Evolutionary conservation across 1,284 basidiomycete species (phyloP).

Genomic region (Rhodofomes roseus): DNA sequence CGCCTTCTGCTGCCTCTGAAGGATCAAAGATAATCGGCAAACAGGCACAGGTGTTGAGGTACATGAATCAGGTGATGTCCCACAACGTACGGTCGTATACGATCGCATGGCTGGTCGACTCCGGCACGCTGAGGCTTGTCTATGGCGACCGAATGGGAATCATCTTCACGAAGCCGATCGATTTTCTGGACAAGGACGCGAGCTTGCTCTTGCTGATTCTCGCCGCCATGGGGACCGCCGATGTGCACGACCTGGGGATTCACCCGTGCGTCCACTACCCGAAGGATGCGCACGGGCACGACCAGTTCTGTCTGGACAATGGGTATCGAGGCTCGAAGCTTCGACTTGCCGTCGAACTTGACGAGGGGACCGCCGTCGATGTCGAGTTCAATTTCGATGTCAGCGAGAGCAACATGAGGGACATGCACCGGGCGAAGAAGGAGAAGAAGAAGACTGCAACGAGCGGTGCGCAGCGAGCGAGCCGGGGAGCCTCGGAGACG

Average conservation of each 20-base stretch:
- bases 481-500: too few species aligned
- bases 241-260: background rate
- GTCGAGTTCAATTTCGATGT: too few species aligned
- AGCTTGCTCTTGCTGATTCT: background rate
- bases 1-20: background rate
- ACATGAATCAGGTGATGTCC: background rate
- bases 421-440: too few species aligned
- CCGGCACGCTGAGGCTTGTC: background rate
- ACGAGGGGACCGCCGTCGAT: too few species aligned
- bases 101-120: background rate
- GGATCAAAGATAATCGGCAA: too few species aligned
- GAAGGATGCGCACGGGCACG: too few species aligned
- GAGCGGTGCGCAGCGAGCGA: too few species aligned
- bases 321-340: too few species aligned
- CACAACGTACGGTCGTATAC: background rate
- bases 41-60: background rate
- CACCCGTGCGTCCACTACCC: background rate
- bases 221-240: background rate
- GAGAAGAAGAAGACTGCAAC: too few species aligned
- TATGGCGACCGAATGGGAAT: background rate
- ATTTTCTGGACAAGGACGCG: background rate
- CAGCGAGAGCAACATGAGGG: too few species aligned
- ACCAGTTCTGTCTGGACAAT: too few species aligned
- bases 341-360: too few species aligned
- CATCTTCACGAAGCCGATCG: background rate